A percentile compares a stretch with the other conserved stretches of the same genome.
phyloP scores from a whole-genome alignment of 176 grass and related monocot genomes.

The Luzula sylvatica region DNA sequence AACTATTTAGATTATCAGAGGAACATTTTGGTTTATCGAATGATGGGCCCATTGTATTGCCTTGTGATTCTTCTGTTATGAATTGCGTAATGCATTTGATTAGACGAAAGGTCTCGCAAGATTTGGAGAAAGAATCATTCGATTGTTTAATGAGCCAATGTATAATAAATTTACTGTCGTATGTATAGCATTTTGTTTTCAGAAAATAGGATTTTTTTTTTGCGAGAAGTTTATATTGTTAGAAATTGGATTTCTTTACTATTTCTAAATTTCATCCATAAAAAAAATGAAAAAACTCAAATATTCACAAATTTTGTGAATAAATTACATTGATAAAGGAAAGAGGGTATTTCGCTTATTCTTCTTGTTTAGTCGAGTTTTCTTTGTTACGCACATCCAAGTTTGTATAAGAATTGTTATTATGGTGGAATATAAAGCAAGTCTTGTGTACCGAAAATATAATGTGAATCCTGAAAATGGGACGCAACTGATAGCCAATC shows the following conservation, averaged over 20 bases:
- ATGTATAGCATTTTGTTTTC: too few species aligned
- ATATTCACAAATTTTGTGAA: too few species aligned
- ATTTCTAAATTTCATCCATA: too few species aligned
- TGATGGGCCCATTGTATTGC: conserved; percentile 31
- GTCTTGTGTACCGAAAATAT: conserved; percentile 27
- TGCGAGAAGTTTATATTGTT: too few species aligned
- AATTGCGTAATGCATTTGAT: conserved; percentile 24
- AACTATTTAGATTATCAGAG: conserved; percentile 30
- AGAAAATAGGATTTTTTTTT: too few species aligned
- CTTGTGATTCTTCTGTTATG: conserved; percentile 26
- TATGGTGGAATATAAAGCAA: conserved; percentile 22
- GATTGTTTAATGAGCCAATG: background rate
- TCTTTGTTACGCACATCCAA: too few species aligned
- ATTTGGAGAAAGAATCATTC: conserved; percentile 10
- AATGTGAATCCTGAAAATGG: conserved; percentile 27
- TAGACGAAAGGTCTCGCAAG: background rate
- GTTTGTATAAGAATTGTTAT: conserved; percentile 22
- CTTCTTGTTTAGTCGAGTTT: too few species aligned
- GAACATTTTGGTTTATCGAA: conserved; percentile 30
- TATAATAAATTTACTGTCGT: background rate
- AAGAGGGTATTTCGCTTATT: too few species aligned
- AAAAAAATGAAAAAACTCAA: too few species aligned
- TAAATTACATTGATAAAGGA: too few species aligned
- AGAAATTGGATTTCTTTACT: too few species aligned
- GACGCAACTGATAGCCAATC: conserved; percentile 21